These are phyloP conservation scores for Paxillus ammoniavirescens DNA, from an alignment of 768 basidiomycete species.

Conservation along the genomic window DNA sequence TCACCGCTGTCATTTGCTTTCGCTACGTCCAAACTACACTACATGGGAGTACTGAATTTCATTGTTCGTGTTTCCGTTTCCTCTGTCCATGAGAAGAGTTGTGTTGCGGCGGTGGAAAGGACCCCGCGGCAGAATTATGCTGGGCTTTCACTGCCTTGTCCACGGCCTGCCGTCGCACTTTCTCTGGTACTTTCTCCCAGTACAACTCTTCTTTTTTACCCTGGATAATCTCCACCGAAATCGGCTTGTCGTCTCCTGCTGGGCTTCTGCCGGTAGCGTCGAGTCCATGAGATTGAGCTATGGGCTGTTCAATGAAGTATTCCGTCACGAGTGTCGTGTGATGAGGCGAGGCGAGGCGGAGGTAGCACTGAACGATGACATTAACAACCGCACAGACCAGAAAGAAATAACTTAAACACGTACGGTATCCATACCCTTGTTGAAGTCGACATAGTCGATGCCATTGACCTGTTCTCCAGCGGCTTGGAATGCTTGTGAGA, in stretches of 20 bases:
- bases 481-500: slow-evolving; percentile 41
- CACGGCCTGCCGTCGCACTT: slow-evolving; percentile 61
- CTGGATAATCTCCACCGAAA: slow-evolving; percentile 54
- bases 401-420: slow-evolving; percentile 14
- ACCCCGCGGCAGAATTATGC: not conserved
- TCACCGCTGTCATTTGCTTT: slow-evolving; percentile 1
- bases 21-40: not conserved
- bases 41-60: not conserved
- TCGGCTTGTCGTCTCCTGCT: slow-evolving; percentile 21
- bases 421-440: slow-evolving; percentile 73
- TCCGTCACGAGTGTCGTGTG: slow-evolving; percentile 45
- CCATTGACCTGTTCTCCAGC: slow-evolving; percentile 25
- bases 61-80: slow-evolving; percentile 16
- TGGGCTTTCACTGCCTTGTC: slow-evolving; percentile 35
- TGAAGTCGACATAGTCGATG: slow-evolving; percentile 80
- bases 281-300: slow-evolving; percentile 48
- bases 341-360: slow-evolving; percentile 58
- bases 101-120: not conserved
- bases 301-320: slow-evolving; percentile 39
- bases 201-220: slow-evolving; percentile 71
- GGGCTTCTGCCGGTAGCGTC: slow-evolving; percentile 46
- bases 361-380: slow-evolving; percentile 52
- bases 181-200: slow-evolving; percentile 79
- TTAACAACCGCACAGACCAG: not conserved
- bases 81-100: not conserved